Percentiles rank a stretch among this genome's conserved stretches.
Conservation (phyloP, 2,329 filamentous ascomycete genomes). For the Ilyonectria sp. region DNA sequence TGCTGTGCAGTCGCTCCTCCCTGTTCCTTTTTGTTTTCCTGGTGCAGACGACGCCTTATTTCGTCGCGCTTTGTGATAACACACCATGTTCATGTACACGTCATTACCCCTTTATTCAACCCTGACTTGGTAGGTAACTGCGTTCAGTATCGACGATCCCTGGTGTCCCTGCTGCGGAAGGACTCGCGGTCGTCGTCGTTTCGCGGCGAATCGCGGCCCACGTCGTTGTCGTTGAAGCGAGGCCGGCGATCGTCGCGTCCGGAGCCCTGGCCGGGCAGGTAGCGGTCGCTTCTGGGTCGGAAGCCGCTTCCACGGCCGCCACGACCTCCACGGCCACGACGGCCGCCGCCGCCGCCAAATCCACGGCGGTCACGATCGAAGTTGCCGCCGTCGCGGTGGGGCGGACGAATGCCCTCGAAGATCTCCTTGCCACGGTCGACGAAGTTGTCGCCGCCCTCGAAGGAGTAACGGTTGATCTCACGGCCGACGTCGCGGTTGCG, state of each 20-base stretch:
- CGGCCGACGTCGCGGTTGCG: slow-evolving; percentile 59
- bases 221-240: slow-evolving; percentile 37
- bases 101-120: slow-evolving; percentile 5
- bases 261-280: slow-evolving; percentile 48
- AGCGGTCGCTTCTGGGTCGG: slow-evolving; percentile 52
- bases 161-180: slow-evolving; percentile 14
- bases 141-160: slow-evolving; percentile 31
- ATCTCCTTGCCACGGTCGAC: slow-evolving; percentile 82
- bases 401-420: slow-evolving; percentile 75
- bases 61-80: not conserved
- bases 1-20: not conserved
- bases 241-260: slow-evolving; percentile 43
- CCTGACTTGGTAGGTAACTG: not conserved
- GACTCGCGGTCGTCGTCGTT: slow-evolving; percentile 35
- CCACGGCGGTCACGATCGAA: slow-evolving; percentile 57
- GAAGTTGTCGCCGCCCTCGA: slow-evolving; percentile 76
- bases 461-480: slow-evolving; percentile 79
- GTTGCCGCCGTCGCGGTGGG: slow-evolving; percentile 63
- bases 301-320: slow-evolving; percentile 49
- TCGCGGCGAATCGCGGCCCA: slow-evolving; percentile 26
- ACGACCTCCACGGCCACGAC: slow-evolving; percentile 43
- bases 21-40: slow-evolving; percentile 12
- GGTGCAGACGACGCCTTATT: slow-evolving; percentile 10
- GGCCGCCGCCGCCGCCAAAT: slow-evolving; percentile 47
- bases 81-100: not conserved